phyloP scores from a whole-genome alignment of 352 stramenopile genomes.

The Thraustochytrium striatum region DNA sequence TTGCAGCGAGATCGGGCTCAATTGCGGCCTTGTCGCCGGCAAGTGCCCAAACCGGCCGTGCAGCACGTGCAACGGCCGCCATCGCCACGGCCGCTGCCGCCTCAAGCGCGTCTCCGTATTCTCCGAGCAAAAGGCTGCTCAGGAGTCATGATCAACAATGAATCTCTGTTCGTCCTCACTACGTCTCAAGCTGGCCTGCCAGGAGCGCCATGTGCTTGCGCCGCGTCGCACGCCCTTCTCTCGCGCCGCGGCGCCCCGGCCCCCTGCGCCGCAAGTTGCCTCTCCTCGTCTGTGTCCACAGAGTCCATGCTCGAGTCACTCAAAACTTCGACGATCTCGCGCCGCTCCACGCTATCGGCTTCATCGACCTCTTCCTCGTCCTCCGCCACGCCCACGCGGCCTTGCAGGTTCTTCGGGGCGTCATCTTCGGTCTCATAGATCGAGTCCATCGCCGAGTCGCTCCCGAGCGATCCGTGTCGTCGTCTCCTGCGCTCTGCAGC shows the following conservation, averaged over 20 bases:
- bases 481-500: too few species aligned
- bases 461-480: too few species aligned
- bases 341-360: neutral
- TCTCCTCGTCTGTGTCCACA: neutral
- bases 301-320: neutral
- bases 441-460: too few species aligned
- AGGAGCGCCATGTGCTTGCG: too few species aligned
- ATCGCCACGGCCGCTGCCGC: slow-evolving; percentile 43
- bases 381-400: neutral
- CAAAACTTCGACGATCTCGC: neutral
- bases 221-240: too few species aligned
- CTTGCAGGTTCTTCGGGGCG: neutral
- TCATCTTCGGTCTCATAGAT: neutral
- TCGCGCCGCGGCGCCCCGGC: too few species aligned
- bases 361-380: neutral
- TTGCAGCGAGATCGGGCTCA: slow-evolving; percentile 42
- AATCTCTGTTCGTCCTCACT: too few species aligned
- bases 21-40: slow-evolving; percentile 37
- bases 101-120: slow-evolving; percentile 24
- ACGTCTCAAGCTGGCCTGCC: too few species aligned
- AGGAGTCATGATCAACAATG: too few species aligned
- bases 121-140: too few species aligned
- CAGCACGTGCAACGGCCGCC: slow-evolving; percentile 25
- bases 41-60: slow-evolving; percentile 48
- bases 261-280: too few species aligned